These are phyloP conservation scores for Colletotrichum spaethianum DNA, from an alignment of 2,329 filamentous ascomycete genomes.

Conservation along the genomic window DNA sequence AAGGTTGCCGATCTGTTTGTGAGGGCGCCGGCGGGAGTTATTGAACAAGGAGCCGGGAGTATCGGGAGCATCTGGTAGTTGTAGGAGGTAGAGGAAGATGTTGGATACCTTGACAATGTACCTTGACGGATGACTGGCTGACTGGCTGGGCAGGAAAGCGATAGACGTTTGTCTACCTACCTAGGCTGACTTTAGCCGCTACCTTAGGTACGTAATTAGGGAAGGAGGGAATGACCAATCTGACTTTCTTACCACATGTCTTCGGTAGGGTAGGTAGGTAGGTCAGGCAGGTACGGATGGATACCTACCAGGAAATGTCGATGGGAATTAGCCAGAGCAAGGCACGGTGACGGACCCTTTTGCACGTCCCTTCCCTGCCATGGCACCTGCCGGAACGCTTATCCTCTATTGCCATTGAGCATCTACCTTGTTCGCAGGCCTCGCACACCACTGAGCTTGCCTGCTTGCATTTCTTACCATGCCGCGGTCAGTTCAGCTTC, in stretches of 20 bases:
- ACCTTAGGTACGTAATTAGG: not conserved
- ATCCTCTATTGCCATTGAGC: not conserved
- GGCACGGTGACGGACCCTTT: not conserved
- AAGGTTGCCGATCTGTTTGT: not conserved
- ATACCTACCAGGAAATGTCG: not conserved
- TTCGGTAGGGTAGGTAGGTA: not conserved
- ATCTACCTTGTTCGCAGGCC: conserved; percentile 19
- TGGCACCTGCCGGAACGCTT: conserved; percentile 9
- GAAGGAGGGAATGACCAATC: conserved; percentile 3
- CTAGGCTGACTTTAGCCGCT: not conserved
- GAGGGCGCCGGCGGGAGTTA: conserved; percentile 7
- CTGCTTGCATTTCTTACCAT: not conserved
- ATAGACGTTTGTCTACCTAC: not conserved
- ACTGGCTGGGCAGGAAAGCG: not conserved
- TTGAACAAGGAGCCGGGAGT: conserved; percentile 14
- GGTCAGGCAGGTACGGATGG: not conserved
- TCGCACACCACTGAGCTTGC: not conserved
- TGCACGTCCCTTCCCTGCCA: conserved; percentile 19
- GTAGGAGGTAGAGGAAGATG: not conserved
- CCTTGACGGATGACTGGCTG: not conserved
- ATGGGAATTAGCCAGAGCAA: not conserved
- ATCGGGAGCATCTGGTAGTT: conserved; percentile 9
- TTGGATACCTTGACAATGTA: not conserved
- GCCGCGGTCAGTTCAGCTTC: conserved; percentile 11
- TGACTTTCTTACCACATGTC: not conserved